Percentiles rank a stretch among this genome's conserved stretches.
These are phyloP conservation scores for Fusarium pilosicola DNA, from an alignment of 2,329 filamentous ascomycete genomes.

Conservation along the genomic window DNA sequence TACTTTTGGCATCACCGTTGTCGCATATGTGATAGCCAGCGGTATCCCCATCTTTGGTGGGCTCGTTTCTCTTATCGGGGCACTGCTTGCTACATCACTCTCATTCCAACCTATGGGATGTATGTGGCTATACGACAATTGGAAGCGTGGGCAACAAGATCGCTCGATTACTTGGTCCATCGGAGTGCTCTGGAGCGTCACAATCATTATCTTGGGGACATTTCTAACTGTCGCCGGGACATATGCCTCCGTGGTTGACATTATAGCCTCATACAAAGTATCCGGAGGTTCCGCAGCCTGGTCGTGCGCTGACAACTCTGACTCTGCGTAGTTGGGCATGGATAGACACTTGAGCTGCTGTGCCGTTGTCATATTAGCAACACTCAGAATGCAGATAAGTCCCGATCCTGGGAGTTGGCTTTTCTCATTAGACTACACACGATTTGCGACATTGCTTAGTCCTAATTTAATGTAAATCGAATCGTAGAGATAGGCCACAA, in stretches of 20 bases:
- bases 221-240: conserved; percentile 57
- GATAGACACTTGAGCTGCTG: fast-evolving
- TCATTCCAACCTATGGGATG: conserved; percentile 43
- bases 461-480: neutral
- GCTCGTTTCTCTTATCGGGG: conserved; percentile 42
- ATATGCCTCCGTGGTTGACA: conserved; percentile 53
- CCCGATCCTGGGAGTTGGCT: fast-evolving
- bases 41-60: conserved; percentile 35
- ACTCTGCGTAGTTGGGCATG: conserved; percentile 9
- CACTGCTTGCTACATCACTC: conserved; percentile 41
- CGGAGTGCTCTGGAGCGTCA: conserved; percentile 3
- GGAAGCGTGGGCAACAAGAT: conserved; percentile 10
- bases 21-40: conserved; percentile 41
- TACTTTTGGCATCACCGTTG: conserved; percentile 31
- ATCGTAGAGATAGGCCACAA: no score
- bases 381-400: no score
- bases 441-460: neutral
- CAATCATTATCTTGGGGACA: conserved; percentile 7
- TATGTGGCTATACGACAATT: conserved; percentile 45
- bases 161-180: neutral
- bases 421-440: neutral
- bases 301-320: conserved; percentile 57
- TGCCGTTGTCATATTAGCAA: fast-evolving
- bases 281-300: conserved; percentile 51
- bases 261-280: conserved; percentile 48